phyloP scores from a whole-genome alignment of 345 rosid genomes.

The Salix koriyanagi region DNA sequence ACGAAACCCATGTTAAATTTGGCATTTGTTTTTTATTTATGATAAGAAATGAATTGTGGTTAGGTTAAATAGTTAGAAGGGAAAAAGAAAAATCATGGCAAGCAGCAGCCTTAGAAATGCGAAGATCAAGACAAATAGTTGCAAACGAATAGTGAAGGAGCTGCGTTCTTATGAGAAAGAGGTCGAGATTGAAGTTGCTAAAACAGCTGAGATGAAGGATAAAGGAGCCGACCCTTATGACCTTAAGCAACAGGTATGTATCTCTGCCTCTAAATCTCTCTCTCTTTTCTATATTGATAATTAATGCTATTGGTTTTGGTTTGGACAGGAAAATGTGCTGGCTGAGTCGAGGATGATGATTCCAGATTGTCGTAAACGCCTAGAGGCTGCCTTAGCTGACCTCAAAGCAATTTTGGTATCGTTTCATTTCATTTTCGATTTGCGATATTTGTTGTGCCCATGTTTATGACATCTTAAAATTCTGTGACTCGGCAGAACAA shows the following conservation, averaged over 20 bases:
- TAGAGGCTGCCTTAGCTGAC: conserved; percentile 71
- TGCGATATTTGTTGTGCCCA: background rate
- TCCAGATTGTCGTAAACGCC: conserved; percentile 85
- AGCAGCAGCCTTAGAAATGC: conserved; percentile 52
- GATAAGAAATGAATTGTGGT: background rate
- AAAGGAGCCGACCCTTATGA: conserved; percentile 89
- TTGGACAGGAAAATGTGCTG: conserved; percentile 79
- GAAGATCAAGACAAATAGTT: conserved; percentile 72
- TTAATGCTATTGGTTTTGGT: background rate
- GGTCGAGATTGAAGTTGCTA: conserved; percentile 85
- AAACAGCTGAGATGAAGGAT: conserved; percentile 84
- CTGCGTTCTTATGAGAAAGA: conserved; percentile 85
- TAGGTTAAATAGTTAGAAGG: background rate
- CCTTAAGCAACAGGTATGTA: conserved; percentile 80
- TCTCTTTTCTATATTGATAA: no score
- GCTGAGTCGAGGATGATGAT: conserved; percentile 98
- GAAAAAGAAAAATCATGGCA: background rate
- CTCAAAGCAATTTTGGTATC: conserved; percentile 74
- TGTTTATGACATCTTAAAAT: background rate
- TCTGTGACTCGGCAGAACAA: background rate
- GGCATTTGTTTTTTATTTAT: no score
- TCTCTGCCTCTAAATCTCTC: background rate
- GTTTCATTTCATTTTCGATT: background rate
- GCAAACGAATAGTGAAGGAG: conserved; percentile 84
- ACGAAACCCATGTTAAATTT: no score